These are phyloP conservation scores for Salinomyces thailandicus DNA, from an alignment of 2,329 filamentous ascomycete genomes.

Conservation along the genomic window DNA sequence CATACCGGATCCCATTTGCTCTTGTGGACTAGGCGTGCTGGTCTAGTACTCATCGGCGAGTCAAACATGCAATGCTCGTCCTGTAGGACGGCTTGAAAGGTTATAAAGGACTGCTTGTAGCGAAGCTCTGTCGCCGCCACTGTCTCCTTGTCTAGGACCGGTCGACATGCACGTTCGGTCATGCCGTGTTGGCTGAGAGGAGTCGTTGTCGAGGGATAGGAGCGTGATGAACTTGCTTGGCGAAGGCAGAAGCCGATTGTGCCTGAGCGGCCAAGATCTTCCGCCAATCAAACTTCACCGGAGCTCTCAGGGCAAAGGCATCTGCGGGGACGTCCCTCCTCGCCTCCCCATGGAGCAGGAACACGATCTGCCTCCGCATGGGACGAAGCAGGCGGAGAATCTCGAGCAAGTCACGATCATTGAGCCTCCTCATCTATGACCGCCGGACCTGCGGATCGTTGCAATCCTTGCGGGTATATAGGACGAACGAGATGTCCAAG, in stretches of 20 bases:
- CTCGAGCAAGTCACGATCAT: background rate
- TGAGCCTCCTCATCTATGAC: constrained; percentile 1
- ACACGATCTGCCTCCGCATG: background rate
- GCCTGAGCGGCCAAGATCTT: background rate
- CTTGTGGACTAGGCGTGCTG: too few relatives aligned
- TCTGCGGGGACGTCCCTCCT: background rate
- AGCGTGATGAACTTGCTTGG: too few relatives aligned
- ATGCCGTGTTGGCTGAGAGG: too few relatives aligned
- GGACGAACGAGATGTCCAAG: background rate
- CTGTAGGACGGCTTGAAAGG: too few relatives aligned
- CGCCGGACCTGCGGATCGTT: background rate
- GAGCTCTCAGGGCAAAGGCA: background rate
- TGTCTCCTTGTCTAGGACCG: too few relatives aligned
- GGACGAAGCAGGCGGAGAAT: background rate
- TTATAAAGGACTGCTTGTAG: too few relatives aligned
- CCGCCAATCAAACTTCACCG: constrained; percentile 1
- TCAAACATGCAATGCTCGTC: too few relatives aligned
- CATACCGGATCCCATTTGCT: too few relatives aligned
- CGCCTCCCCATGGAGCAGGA: background rate
- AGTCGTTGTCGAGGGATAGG: too few relatives aligned
- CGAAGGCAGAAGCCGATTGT: background rate
- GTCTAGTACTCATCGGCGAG: too few relatives aligned
- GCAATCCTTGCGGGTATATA: background rate
- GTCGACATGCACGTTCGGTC: too few relatives aligned
- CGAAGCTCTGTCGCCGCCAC: too few relatives aligned